Evolutionary conservation across 1,284 basidiomycete genomes (phyloP), one percentile per base, ranked within the genome.

Genomic region (Cutaneotrichosporon cavernicola): DNA sequence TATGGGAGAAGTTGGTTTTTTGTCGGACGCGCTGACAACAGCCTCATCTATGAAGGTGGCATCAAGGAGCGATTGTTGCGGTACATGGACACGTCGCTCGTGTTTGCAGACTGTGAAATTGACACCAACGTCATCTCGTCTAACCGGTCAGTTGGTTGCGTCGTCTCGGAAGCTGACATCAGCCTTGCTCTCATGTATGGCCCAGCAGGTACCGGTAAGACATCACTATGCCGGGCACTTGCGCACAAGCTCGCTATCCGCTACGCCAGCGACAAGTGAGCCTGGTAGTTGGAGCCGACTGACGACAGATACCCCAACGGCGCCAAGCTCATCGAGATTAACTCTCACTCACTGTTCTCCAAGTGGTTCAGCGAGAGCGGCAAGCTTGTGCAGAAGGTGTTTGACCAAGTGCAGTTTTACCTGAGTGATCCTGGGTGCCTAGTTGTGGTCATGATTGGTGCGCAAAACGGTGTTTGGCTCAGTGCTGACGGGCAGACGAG

Each of bases 321-420:
- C 76, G 88, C 92, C 32, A 89, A 91, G 62, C 83, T 99, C 4
- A 86, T 99, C 55, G 97, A 99, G 79, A 97, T 99, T 78, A 99
- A 99, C 75, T 94, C 94, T 0, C 94, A 97, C 81, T 97, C 93
- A 0, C 84, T 97, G 7, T 97, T 97, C 77, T 94, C 91, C 8
- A 90, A 92, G 69, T 97, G 94, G 94, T 99, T 99, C 81, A 97
- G 93, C 1, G 97, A 99, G 76, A 96, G 92, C 0, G 97, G 97
- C 32, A 99, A 99, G 81, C 87, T 99, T 16, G 97, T 99, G 0
- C 95, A 99, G 74, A 87, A 90, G 62, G 83, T 99, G 18, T 99
- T 99, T 76, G 87, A 86, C 57, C 90, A 87, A 64, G 92, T 99
- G 56, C 90, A 86, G 56, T 92, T 95, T 70, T 86, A 98, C 81